Percentiles rank a stretch among this genome's conserved stretches.
Conservation (phyloP, 1,284 basidiomycete species). For the Apiotrichum laibachii region DNA sequence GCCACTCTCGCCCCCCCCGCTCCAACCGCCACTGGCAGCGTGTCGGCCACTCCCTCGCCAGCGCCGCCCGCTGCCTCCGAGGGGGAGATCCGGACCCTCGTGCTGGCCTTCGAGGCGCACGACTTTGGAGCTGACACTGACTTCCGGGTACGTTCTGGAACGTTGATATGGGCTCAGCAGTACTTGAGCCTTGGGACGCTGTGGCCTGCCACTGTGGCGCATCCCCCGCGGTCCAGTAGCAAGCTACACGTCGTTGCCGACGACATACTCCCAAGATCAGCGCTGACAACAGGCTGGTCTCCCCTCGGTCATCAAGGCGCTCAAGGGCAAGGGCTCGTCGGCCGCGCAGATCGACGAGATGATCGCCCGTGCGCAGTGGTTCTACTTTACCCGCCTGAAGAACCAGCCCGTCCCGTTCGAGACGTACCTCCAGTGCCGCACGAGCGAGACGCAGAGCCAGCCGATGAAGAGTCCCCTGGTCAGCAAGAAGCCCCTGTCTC, state of each 20-base stretch:
- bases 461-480: conserved; percentile 13
- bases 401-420: conserved; percentile 16
- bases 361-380: conserved; percentile 45
- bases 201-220: not conserved
- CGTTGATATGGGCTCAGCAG: not conserved
- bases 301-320: conserved; percentile 36
- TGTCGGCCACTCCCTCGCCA: too few relatives aligned
- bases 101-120: conserved; percentile 36
- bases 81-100: conserved; percentile 5
- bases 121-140: conserved; percentile 38
- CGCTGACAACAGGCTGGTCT: conserved; percentile 31
- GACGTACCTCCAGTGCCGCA: conserved; percentile 13
- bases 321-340: conserved; percentile 25
- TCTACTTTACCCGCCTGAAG: conserved; percentile 34
- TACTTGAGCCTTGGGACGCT: not conserved
- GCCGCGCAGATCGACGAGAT: conserved; percentile 42
- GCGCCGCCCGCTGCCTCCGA: not conserved
- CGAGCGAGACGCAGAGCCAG: conserved; percentile 16
- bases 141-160: conserved; percentile 36
- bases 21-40: too few relatives aligned
- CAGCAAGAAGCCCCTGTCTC: not conserved
- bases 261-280: not conserved
- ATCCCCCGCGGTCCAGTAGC: not conserved
- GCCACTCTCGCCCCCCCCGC: too few relatives aligned
- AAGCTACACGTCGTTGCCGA: too few relatives aligned